Evolutionary conservation across 2,329 filamentous ascomycete genomes (phyloP).

Genomic region (Penicillium sp.): DNA sequence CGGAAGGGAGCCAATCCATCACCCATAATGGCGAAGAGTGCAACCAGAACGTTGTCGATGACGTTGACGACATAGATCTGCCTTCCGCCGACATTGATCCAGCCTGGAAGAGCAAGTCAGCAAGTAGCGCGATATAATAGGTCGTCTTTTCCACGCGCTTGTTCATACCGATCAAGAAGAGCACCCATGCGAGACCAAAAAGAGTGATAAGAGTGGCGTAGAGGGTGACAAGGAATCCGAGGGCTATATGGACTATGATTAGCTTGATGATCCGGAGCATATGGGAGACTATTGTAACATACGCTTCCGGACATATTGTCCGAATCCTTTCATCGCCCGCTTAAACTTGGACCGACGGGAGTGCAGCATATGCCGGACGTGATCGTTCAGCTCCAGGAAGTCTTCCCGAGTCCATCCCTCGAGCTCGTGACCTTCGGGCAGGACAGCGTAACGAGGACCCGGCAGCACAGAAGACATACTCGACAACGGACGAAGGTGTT

Average conservation of each 20-base stretch:
- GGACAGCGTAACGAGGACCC: constrained; percentile 70
- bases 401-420: constrained; percentile 72
- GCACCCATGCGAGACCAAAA: constrained; percentile 81
- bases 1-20: constrained; percentile 71
- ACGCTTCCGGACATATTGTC: constrained; percentile 70
- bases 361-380: constrained; percentile 82
- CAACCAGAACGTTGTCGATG: constrained; percentile 67
- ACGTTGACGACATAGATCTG: constrained; percentile 67
- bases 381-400: constrained; percentile 72
- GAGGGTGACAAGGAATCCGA: constrained; percentile 78
- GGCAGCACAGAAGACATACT: constrained; percentile 66
- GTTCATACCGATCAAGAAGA: constrained; percentile 71
- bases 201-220: constrained; percentile 79
- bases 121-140: neutral
- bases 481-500: constrained; percentile 36
- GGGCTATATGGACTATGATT: constrained; percentile 42
- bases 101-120: constrained; percentile 44
- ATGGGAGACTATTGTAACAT: constrained; percentile 30
- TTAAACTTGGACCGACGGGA: constrained; percentile 76
- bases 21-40: constrained; percentile 65
- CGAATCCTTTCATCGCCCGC: constrained; percentile 72
- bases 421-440: constrained; percentile 68
- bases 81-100: constrained; percentile 73
- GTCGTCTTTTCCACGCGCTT: neutral
- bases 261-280: neutral